Conservation (phyloP, 345 rosid species). For the Chamaenerion angustifolium region DNA sequence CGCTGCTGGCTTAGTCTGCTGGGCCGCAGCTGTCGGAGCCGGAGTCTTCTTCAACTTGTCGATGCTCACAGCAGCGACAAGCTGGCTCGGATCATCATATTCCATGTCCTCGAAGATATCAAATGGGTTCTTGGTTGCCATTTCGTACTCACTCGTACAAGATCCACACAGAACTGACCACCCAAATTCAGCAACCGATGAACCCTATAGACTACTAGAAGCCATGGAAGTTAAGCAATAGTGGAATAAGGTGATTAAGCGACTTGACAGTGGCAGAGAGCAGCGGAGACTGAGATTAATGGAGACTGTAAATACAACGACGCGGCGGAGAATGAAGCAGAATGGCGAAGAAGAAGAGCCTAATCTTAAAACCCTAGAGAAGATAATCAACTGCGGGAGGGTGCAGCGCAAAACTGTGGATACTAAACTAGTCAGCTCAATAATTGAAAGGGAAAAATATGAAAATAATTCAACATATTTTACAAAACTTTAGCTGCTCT, state of each 20-base stretch:
- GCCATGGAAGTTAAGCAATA: slow-evolving; percentile 22
- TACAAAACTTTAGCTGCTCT: too few species aligned
- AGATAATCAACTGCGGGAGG: slow-evolving; percentile 7
- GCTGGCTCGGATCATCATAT: slow-evolving; percentile 63
- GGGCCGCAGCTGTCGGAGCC: slow-evolving; percentile 17
- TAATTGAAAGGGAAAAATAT: too few species aligned
- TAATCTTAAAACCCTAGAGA: slow-evolving; percentile 34
- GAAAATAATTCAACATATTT: too few species aligned
- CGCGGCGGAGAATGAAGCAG: slow-evolving; percentile 30
- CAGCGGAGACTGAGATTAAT: background rate
- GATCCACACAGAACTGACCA: background rate
- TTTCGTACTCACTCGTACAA: slow-evolving; percentile 10
- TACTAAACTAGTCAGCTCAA: background rate
- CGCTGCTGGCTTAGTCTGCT: slow-evolving; percentile 37
- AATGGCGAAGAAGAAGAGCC: slow-evolving; percentile 5
- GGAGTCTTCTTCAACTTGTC: slow-evolving; percentile 56
- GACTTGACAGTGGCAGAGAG: background rate
- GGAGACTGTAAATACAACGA: slow-evolving; percentile 5
- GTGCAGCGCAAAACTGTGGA: slow-evolving; percentile 2
- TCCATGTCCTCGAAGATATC: slow-evolving; percentile 75
- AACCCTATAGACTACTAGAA: slow-evolving; percentile 14
- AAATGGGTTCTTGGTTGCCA: slow-evolving; percentile 88
- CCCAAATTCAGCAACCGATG: slow-evolving; percentile 13
- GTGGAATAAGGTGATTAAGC: slow-evolving; percentile 4
- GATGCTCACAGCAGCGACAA: slow-evolving; percentile 29